Conservation (phyloP, 768 basidiomycete genomes). For the Saitozyma podzolica region DNA sequence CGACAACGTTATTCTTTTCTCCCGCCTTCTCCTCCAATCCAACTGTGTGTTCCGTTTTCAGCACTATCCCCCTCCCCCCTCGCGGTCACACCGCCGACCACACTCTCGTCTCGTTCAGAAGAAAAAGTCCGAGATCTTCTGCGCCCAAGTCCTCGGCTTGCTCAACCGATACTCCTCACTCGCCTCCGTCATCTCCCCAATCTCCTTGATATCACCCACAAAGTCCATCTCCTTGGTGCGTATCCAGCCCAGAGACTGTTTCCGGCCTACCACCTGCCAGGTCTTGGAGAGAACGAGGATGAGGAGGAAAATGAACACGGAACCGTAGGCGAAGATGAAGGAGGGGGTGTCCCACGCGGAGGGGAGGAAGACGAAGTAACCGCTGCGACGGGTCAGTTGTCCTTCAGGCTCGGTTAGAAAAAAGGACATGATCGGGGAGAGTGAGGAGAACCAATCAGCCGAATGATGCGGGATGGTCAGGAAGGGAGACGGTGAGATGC, state of each 20-base stretch:
- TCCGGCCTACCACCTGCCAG: conserved; percentile 6
- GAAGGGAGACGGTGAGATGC: too few relatives aligned
- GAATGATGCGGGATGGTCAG: too few relatives aligned
- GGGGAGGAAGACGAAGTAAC: conserved; percentile 28
- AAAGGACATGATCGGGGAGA: too few relatives aligned
- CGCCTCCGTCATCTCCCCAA: conserved; percentile 20
- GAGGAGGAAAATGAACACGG: conserved; percentile 22
- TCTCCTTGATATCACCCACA: conserved; percentile 17
- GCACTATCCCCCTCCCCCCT: too few relatives aligned
- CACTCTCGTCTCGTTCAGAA: conserved; percentile 13
- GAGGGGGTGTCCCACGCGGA: conserved; percentile 15
- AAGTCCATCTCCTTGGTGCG: conserved; percentile 22
- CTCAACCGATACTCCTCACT: conserved; percentile 16
- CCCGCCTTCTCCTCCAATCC: too few relatives aligned
- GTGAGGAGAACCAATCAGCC: too few relatives aligned
- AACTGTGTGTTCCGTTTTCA: too few relatives aligned
- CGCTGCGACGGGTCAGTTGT: conserved; percentile 4
- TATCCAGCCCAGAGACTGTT: conserved; percentile 1
- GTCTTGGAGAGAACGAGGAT: conserved; percentile 18
- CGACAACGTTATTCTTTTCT: too few relatives aligned
- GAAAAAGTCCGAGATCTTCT: conserved; percentile 25
- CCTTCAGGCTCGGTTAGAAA: too few relatives aligned
- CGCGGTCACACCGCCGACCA: too few relatives aligned
- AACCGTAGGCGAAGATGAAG: conserved; percentile 16
- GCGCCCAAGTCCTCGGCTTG: conserved; percentile 13